Evolutionary conservation across 768 basidiomycete genomes (phyloP).

Genomic region (Dioszegia aurantiaca): DNA sequence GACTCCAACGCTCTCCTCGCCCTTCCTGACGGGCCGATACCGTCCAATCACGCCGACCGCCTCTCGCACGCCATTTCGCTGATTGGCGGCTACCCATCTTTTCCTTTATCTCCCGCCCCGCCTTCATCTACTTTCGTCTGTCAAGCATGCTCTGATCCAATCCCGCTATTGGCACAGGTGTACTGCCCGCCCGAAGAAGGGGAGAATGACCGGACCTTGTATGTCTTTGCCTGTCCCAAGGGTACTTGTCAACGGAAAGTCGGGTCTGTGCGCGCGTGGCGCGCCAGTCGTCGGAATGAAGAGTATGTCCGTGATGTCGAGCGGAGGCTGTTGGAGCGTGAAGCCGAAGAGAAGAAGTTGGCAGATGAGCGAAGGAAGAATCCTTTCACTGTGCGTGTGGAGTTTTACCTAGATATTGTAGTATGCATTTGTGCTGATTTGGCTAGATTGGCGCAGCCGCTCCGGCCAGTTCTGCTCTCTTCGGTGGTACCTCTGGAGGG

Average conservation of each 20-base stretch:
- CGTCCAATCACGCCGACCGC: slow-evolving; percentile 27
- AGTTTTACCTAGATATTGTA: slow-evolving; percentile 12
- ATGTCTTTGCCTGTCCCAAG: slow-evolving; percentile 46
- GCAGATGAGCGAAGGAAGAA: slow-evolving; percentile 43
- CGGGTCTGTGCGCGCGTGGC: slow-evolving; percentile 47
- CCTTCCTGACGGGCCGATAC: slow-evolving; percentile 46
- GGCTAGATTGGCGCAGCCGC: background rate
- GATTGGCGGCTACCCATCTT: slow-evolving; percentile 50
- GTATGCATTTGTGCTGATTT: slow-evolving; percentile 2
- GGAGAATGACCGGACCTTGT: slow-evolving; percentile 50
- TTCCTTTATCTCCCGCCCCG: slow-evolving; percentile 27
- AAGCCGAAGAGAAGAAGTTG: slow-evolving; percentile 28
- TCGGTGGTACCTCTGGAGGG: slow-evolving; percentile 1
- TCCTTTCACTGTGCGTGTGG: slow-evolving; percentile 44
- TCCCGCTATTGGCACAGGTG: slow-evolving; percentile 49
- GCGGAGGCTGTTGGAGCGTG: slow-evolving; percentile 31
- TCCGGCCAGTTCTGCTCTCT: slow-evolving; percentile 1
- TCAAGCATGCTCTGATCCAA: slow-evolving; percentile 37
- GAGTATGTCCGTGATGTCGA: slow-evolving; percentile 47
- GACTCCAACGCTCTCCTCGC: slow-evolving; percentile 42
- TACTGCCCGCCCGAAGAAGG: slow-evolving; percentile 51
- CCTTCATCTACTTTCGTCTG: slow-evolving; percentile 34
- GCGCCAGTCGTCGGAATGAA: slow-evolving; percentile 48
- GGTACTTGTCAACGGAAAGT: slow-evolving; percentile 41
- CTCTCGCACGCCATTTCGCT: slow-evolving; percentile 35